These are phyloP conservation scores for Candida sanyaensis DNA, from an alignment of 1,139 yeast species.

Conservation along the genomic window DNA sequence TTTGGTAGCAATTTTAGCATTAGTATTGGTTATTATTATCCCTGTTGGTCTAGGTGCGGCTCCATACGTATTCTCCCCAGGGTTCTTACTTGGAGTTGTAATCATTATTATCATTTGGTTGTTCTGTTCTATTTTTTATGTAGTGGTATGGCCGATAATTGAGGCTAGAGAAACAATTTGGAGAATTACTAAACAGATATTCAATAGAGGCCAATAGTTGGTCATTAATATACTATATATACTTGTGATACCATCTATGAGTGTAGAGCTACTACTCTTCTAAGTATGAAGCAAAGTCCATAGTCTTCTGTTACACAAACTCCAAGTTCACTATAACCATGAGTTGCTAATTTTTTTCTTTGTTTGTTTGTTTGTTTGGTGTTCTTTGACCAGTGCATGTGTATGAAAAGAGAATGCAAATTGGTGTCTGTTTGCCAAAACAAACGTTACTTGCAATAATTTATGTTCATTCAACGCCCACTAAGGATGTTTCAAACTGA, in stretches of 20 bases:
- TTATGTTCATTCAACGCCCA: neutral
- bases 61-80: constrained; percentile 20
- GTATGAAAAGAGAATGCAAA: neutral
- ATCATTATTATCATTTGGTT: constrained; percentile 21
- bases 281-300: too few species aligned
- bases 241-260: too few species aligned
- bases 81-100: constrained; percentile 19
- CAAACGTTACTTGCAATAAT: neutral
- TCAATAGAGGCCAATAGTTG: neutral
- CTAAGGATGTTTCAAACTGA: neutral
- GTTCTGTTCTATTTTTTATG: constrained; percentile 19
- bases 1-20: constrained; percentile 17
- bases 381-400: neutral
- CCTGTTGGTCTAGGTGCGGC: constrained; percentile 19
- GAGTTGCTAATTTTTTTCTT: neutral
- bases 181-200: constrained; percentile 6
- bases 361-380: neutral
- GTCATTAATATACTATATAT: too few species aligned
- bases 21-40: constrained; percentile 17
- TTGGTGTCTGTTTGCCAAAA: neutral
- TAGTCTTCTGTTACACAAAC: too few species aligned
- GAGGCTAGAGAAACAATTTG: constrained; percentile 18
- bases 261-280: too few species aligned
- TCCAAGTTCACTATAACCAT: too few species aligned
- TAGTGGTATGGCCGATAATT: constrained; percentile 18